Base-by-base conservation (phyloP, 371 early-diverging fungal species). In the Rhizopus stolonifer region DNA sequence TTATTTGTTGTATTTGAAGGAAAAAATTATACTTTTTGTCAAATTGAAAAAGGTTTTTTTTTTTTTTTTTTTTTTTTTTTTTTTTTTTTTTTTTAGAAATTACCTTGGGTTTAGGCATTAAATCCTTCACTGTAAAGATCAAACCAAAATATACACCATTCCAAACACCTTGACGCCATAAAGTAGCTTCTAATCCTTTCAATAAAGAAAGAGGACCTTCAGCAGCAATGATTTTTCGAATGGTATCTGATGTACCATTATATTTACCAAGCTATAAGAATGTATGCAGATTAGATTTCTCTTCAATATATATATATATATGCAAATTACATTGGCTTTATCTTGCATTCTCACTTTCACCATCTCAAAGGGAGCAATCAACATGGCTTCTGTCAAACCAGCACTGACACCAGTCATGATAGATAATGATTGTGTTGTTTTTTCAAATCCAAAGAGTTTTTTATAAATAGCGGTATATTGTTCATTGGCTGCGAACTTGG, bases 161-260 rank as follows among this genome's bases (percentile, higher is more conserved):
- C 98, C 98, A 98, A 48, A 85, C 69, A 18, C 90, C 95, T 63
- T 98, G 98, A 46, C 98, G 85, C 91, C 94, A 93, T 43, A 96
- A 66, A 15, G 97, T 96, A 26, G 96, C 89, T 71, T 98, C 98
- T 49, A 96, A 72, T 31, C 98, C 98, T 39, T 90, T 92, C 73
- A 77, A 93, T 60, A 98, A 84, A 13, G 92, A 95, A 58, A 85
- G 52, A 14, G 84, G 72, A 46, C 90, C 94, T 68, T 94, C 91
- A 21, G 83, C 71, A 43, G 72, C 75, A 46, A 83, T 65, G 48
- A 93, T 90, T 76, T 93, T 89, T 44, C 57, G 54, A 45, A 91
- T 69, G 34, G 86, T 83, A 70, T 93, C 90, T 49, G 76, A 61
- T 3, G 92, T 92, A 42, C 83, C 83, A 36, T 70, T 80, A 69